Evolutionary conservation across 805 yeast species (phyloP).

Genomic region (Lipomyces chichibuensis): DNA sequence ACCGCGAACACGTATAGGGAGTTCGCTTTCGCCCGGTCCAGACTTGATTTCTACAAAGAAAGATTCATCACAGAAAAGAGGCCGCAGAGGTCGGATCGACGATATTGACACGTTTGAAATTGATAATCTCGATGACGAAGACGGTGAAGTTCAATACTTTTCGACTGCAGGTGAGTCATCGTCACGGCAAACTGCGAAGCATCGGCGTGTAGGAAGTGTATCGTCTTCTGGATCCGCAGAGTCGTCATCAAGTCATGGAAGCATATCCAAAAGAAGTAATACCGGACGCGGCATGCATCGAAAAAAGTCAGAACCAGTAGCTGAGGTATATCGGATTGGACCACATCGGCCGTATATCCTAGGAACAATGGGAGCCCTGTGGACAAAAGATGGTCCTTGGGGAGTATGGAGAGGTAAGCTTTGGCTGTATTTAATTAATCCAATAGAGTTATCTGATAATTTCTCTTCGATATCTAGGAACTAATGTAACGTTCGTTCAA

Average conservation of each 20-base stretch:
- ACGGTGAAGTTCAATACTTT: conserved; percentile 36
- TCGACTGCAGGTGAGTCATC: conserved; percentile 27
- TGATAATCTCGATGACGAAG: conserved; percentile 21
- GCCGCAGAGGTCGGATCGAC: conserved; percentile 26
- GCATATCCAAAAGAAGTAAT: not conserved
- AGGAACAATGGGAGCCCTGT: conserved; percentile 51
- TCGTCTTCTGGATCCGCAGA: conserved; percentile 15
- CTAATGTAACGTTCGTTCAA: conserved; percentile 73
- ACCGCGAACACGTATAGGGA: not conserved
- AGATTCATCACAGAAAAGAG: conserved; percentile 34
- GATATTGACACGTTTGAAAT: conserved; percentile 29
- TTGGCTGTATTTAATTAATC: conserved; percentile 24
- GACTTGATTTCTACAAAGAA: conserved; percentile 18
- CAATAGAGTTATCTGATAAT: conserved; percentile 52
- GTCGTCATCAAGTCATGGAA: not conserved
- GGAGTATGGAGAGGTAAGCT: conserved; percentile 58
- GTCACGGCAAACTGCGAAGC: conserved; percentile 12
- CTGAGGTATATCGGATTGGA: conserved; percentile 26
- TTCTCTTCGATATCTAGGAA: conserved; percentile 66
- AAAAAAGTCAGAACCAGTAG: conserved; percentile 17
- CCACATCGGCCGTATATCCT: conserved; percentile 42
- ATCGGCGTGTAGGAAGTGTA: conserved; percentile 12
- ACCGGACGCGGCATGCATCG: conserved; percentile 2
- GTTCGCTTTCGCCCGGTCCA: not conserved
- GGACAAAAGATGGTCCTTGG: conserved; percentile 68